Evolutionary conservation across 495 filamentous ascomycete genomes (phyloP).

Genomic region (Podospora anserina): DNA sequence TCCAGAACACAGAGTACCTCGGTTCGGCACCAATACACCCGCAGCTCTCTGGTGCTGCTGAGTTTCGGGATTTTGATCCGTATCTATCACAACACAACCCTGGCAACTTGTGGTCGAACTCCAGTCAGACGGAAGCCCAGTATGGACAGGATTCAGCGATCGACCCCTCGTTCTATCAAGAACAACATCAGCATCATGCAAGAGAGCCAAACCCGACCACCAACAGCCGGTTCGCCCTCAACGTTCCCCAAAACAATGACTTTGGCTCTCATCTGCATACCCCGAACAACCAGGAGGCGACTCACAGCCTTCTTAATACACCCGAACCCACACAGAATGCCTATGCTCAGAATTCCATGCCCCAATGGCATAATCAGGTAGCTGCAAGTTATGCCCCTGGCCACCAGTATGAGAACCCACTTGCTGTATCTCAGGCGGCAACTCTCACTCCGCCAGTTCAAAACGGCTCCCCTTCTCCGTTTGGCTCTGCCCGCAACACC

Average conservation of each 20-base stretch:
- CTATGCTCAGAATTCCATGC: conserved; percentile 19
- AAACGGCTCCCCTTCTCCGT: conserved; percentile 18
- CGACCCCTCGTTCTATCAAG: conserved; percentile 18
- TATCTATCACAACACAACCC: conserved; percentile 21
- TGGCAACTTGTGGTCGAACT: conserved; percentile 23
- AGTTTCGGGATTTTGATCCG: conserved; percentile 20
- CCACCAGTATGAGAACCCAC: conserved; percentile 29
- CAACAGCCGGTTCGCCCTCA: conserved; percentile 25
- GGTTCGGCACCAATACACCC: conserved; percentile 15
- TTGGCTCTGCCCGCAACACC: background rate
- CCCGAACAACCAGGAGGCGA: conserved; percentile 17
- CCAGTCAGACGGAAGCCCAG: conserved; percentile 14
- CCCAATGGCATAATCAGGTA: conserved; percentile 26
- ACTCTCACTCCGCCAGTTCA: conserved; percentile 15
- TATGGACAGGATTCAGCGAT: conserved; percentile 24
- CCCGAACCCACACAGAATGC: conserved; percentile 15
- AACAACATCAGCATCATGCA: conserved; percentile 25
- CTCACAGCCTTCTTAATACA: conserved; percentile 17
- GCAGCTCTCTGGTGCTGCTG: conserved; percentile 22
- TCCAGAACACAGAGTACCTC: conserved; percentile 27
- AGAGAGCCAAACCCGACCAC: conserved; percentile 17
- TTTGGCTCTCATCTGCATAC: conserved; percentile 21
- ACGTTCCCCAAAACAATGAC: conserved; percentile 15
- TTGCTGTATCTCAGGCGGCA: conserved; percentile 19
- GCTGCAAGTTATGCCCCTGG: conserved; percentile 19